Base-by-base conservation (phyloP, 2,329 filamentous ascomycete species). In the Aureobasidium sp. region DNA sequence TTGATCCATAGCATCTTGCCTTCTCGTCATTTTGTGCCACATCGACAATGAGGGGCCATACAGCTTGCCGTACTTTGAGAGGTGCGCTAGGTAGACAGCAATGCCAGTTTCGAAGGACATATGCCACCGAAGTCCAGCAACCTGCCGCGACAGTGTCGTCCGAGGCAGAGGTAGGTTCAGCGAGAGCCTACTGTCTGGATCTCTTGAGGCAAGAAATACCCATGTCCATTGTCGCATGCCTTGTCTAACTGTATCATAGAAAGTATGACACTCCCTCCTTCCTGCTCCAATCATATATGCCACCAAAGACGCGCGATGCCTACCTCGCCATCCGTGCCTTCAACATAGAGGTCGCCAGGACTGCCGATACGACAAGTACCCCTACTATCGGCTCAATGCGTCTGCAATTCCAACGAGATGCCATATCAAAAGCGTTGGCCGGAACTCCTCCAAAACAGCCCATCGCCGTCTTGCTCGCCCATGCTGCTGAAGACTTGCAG, bases 351-450 rank as follows among this genome's bases (percentile, higher is more conserved):
- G 84, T 97, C 63, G 90, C 93, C 48, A 85, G 90, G 62, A 88
- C 97, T 65, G 91, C 94, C 62, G 93, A 97, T 75, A 86, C 89
- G 13, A 92, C 94, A 25, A 94, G 90, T 50, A 94, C 89, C 64
- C 85, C 89, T n/a, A 88, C 87, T 4, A 89, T 97, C 64, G 93
- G 91, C 54, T 81, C 87, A 58, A 86, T 97, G 81, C 91, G 94
- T 66, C 87, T 96, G 75, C 90, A 96, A 73, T 97, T 97, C 79
- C 97, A 94, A 90, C 85, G 90, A 54, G 92, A 97, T 68, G 86
- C 90, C 5, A 79, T 99, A 57, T 83, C 87, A 59, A 86, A 87
- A 64, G 88, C 90, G 1, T 88, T 97, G 63, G 81, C 87, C 1
- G 89, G 88, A 36, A 79, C 80, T 0, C 92, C 94, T 1, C 91